Base-by-base conservation (phyloP, 2,329 filamentous ascomycete species). In the Grosmannia serpens region DNA sequence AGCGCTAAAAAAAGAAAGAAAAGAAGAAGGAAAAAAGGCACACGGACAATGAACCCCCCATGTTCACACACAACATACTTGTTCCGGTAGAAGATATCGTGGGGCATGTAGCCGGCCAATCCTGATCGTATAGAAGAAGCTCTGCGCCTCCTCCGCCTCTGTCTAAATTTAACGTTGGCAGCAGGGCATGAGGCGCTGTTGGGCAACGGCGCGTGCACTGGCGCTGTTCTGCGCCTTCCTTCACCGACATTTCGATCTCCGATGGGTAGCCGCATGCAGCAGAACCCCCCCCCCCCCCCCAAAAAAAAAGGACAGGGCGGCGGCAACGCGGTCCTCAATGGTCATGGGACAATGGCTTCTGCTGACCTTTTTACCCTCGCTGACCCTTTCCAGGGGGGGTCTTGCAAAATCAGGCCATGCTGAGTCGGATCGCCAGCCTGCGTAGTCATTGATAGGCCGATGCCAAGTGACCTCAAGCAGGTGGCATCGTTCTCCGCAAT, bases 241-340 rank as follows among this genome's bases (percentile, higher is more conserved):
- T 55, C 53, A 55, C 53, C 53, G 53, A 55, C 53, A 55, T 55
- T 55, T 55, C 53, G 20, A 41, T 29, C 26, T 26, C 26, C 33
- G 17, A 55, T 31, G 38, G 38, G 24, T 41, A 55, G 52, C 26
- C 20, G 31, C 29, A 53, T 35, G 24, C n/a, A 22, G 51, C n/a
- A 22, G 10, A 17, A 44, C 38, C 15, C 15, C 17, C 38, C 15
- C 31, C 31, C 31, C 10, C 31, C 31, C 31, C 31, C 46, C 22
- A 8, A 20, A 29, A 53, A 33, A 24, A 24, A 35, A 46, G 27
- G 10, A 31, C 15, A 54, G n/a, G n/a, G 8, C 53, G 22, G 53
- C 20, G 53, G 22, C 46, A 44, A 33, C 31, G 29, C 1, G 27
- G 10, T 35, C 35, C 33, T 54, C 35, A 33, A 26, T 54, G 27